Conservation (phyloP, 106 monocot species). For the Dactylorhiza incarnata region DNA sequence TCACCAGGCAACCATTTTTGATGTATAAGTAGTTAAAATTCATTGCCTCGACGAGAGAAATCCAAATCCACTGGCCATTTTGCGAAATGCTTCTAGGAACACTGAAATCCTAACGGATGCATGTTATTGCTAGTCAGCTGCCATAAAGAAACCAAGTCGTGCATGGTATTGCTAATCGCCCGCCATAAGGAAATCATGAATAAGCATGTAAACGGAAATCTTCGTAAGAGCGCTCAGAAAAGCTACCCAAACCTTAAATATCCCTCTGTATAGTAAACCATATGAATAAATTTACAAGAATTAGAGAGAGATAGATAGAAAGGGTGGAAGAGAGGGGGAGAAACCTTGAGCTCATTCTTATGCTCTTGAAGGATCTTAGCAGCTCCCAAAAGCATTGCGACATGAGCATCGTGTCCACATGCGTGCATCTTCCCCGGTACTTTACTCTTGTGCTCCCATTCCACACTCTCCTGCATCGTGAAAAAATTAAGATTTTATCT, state of each 20-base stretch:
- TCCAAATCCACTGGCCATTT: no score
- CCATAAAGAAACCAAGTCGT: background rate
- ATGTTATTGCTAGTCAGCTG: background rate
- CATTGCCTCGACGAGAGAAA: no score
- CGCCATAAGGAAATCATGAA: background rate
- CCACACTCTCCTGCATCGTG: slow-evolving; percentile 69
- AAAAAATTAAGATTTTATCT: background rate
- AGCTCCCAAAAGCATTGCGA: slow-evolving; percentile 86
- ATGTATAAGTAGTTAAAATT: no score
- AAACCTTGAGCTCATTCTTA: slow-evolving; percentile 56
- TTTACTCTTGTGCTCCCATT: slow-evolving; percentile 94
- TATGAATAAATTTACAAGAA: no score
- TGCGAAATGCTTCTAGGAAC: background rate
- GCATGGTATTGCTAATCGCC: background rate
- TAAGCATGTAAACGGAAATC: background rate
- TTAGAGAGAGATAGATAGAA: no score
- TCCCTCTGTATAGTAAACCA: background rate
- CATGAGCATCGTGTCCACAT: slow-evolving; percentile 91
- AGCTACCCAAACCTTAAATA: background rate
- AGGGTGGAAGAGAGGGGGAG: background rate
- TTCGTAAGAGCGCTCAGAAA: background rate
- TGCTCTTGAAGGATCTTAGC: slow-evolving; percentile 86
- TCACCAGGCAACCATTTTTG: no score
- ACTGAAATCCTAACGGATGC: background rate
- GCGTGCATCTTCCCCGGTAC: slow-evolving; percentile 90